Evolutionary conservation across 495 filamentous ascomycete species (phyloP), one percentile per base, ranked within the genome.

Genomic region (Penicillium alfredii): DNA sequence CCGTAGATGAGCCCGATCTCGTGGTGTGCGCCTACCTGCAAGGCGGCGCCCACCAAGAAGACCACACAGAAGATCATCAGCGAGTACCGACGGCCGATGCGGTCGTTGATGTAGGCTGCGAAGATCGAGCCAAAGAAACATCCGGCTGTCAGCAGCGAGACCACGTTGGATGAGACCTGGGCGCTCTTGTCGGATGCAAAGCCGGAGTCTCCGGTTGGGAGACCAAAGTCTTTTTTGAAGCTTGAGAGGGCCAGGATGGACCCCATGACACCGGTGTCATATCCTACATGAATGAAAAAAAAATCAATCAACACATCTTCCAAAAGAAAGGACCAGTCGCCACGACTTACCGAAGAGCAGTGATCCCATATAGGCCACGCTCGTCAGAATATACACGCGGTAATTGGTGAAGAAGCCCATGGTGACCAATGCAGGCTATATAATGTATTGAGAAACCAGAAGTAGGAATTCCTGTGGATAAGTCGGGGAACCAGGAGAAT

Each of bases 91-190:
- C 81, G 72, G 14, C 81, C 81, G 8, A 81, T 51, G 19, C 58
- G 73, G 45, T 79, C 71, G 31, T 71, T 77, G 38, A 74, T 64
- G 31, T 49, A 65, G 33, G 79, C 80, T 9, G 75, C 77, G 12
- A 73, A 62, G 14, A 81, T 64, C 9, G 78, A 70, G 31, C 80
- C 80, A 55, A 82, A 84, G 66, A 83, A 83, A 44, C 77, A 79
- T 23, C 80, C 80, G 3, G 78, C 80, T 44, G 74, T 76, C 14
- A 81, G 60, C 14, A 81, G 65, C 33, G 77, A 80, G 9, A 78
- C 76, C 24, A 79, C 70, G 34, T 79, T 78, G 12, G 71, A 73
- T 4, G 71, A 59, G 9, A 76, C 59, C 11, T 66, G 42, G 6
- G 66, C 59, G 31, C 73, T 76, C 20, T 52, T 19, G 1, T 33